Percentiles rank a stretch among this genome's conserved stretches.
Evolutionary conservation across 2,329 filamentous ascomycete species (phyloP).

Genomic region (Microsporum ferrugineum): DNA sequence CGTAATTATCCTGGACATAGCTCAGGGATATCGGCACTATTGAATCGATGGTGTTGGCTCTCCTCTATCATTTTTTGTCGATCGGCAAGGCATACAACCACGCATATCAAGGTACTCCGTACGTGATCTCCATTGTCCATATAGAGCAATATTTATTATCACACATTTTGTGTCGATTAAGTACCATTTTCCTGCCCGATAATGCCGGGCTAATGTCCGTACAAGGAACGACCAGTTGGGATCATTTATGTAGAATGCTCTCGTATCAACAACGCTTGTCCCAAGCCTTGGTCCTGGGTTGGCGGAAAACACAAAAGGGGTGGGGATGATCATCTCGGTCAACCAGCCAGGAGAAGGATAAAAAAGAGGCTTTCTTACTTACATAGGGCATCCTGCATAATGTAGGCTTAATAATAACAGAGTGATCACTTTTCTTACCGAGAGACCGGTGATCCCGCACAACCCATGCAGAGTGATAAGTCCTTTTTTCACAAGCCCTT

Average conservation of each 20-base stretch:
- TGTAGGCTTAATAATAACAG: constrained; percentile 1
- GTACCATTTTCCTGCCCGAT: background rate
- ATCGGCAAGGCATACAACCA: background rate
- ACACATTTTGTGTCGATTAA: background rate
- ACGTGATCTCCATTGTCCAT: no score
- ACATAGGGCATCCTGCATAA: constrained; percentile 1
- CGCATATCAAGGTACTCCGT: background rate
- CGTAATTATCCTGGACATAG: background rate
- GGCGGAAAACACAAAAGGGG: background rate
- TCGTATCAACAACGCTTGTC: constrained; percentile 1
- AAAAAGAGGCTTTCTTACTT: background rate
- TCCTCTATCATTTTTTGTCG: background rate
- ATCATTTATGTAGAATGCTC: background rate
- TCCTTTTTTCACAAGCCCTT: background rate
- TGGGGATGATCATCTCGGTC: background rate
- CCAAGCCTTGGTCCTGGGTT: background rate
- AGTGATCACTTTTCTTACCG: constrained; percentile 5
- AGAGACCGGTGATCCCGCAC: constrained; percentile 5
- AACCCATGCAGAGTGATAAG: background rate
- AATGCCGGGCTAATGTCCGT: background rate
- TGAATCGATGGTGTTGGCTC: background rate
- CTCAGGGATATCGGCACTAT: background rate
- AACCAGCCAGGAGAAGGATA: background rate
- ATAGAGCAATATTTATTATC: background rate
- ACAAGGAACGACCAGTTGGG: background rate